Evolutionary conservation across 345 rosid genomes (phyloP).

Genomic region (Pugionium dolabratum): DNA sequence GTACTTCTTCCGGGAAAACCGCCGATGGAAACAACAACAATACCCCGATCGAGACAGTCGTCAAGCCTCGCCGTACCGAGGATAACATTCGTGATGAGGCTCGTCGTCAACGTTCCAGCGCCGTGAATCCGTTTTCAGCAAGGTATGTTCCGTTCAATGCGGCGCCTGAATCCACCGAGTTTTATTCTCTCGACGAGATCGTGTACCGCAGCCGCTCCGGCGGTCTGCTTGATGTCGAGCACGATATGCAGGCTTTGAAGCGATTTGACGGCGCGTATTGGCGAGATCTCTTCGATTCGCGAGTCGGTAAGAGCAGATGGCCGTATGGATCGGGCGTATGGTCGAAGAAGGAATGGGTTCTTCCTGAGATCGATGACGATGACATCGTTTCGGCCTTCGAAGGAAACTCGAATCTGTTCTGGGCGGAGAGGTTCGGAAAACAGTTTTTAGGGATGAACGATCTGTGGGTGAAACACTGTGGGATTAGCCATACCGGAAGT

Average conservation of each 20-base stretch:
- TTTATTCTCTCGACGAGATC: constrained; percentile 83
- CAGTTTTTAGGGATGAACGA: constrained; percentile 75
- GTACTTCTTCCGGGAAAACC: constrained; percentile 40
- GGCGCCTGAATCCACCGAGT: constrained; percentile 54
- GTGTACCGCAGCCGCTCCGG: constrained; percentile 85
- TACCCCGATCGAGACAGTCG: constrained; percentile 27
- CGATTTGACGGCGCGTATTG: constrained; percentile 70
- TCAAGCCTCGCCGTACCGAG: constrained; percentile 45
- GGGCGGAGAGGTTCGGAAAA: constrained; percentile 91
- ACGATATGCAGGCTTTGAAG: constrained; percentile 72
- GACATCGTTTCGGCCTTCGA: constrained; percentile 90
- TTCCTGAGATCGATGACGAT: constrained; percentile 77
- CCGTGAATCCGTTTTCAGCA: constrained; percentile 56
- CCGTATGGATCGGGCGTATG: constrained; percentile 91
- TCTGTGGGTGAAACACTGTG: constrained; percentile 94
- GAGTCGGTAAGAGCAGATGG: constrained; percentile 81
- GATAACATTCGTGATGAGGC: constrained; percentile 71
- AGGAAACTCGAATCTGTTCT: constrained; percentile 85
- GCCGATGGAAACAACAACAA: constrained; percentile 20
- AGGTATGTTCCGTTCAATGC: constrained; percentile 76
- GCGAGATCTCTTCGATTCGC: constrained; percentile 81
- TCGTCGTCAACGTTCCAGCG: constrained; percentile 52
- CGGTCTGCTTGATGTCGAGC: constrained; percentile 76
- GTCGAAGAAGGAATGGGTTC: constrained; percentile 94
- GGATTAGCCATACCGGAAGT: constrained; percentile 90